Evolutionary conservation across 2,329 filamentous ascomycete species (phyloP).

Genomic region (Phialocephala sp.): DNA sequence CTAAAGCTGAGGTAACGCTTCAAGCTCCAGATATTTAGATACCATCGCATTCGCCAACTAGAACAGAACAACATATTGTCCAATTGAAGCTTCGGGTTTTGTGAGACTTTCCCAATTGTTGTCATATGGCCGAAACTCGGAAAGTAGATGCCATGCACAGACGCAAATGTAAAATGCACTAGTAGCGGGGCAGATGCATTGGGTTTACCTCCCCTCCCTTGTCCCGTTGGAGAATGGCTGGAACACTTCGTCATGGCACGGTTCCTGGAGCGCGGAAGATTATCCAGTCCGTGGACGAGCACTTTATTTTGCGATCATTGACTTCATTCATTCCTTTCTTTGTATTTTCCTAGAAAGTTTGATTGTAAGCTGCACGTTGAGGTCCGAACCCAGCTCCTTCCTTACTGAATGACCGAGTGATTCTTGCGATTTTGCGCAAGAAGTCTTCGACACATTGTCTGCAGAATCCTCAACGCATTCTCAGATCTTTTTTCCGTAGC

Average conservation of each 20-base stretch:
- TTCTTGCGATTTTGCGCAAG: slow-evolving; percentile 31
- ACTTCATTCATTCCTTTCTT: slow-evolving; percentile 15
- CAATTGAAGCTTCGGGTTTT: slow-evolving; percentile 4
- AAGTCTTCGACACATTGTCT: slow-evolving; percentile 10
- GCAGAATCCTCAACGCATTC: slow-evolving; percentile 1
- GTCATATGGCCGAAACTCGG: slow-evolving; percentile 15
- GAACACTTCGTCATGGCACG: slow-evolving; percentile 32
- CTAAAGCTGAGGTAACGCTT: not conserved
- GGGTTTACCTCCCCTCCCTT: slow-evolving; percentile 26
- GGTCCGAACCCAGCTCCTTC: not conserved
- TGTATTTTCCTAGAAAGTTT: slow-evolving; percentile 7
- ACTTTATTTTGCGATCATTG: slow-evolving; percentile 17
- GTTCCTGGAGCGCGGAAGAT: slow-evolving; percentile 23
- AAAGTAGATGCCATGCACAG: slow-evolving; percentile 15
- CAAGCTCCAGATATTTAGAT: not conserved
- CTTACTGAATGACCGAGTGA: slow-evolving; percentile 7
- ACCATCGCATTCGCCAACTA: slow-evolving; percentile 21
- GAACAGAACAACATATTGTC: not conserved
- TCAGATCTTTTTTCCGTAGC: not conserved
- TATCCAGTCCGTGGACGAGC: slow-evolving; percentile 16
- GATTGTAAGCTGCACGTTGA: not conserved
- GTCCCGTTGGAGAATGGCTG: slow-evolving; percentile 27
- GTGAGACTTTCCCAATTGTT: not conserved
- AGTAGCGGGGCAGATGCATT: slow-evolving; percentile 32
- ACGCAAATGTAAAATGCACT: slow-evolving; percentile 31